phyloP scores from a whole-genome alignment of 2,329 filamentous ascomycete genomes.

The Aspergillus tubingensis region DNA sequence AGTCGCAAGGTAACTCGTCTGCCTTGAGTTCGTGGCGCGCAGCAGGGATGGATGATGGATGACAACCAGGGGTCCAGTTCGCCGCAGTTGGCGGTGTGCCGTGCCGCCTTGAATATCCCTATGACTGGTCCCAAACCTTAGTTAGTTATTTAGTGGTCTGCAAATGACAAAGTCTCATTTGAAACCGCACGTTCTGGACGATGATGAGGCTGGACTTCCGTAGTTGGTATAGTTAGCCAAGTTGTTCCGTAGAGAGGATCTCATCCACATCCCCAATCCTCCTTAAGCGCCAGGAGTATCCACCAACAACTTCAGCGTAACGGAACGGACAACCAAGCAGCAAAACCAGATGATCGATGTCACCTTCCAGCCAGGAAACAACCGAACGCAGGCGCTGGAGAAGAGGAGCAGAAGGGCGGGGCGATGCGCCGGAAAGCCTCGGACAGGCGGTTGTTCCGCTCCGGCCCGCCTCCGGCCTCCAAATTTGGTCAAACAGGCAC shows the following conservation, averaged over 20 bases:
- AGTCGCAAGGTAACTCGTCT: background rate
- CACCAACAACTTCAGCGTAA: too few relatives aligned
- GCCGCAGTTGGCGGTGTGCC: background rate
- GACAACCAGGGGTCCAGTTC: background rate
- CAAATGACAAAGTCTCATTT: background rate
- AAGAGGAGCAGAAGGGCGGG: background rate
- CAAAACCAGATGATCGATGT: too few relatives aligned
- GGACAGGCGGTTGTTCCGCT: conserved; percentile 20
- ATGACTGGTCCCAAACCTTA: background rate
- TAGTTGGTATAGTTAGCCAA: background rate
- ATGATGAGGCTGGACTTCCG: background rate
- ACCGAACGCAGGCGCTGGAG: too few relatives aligned
- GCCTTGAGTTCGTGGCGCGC: background rate
- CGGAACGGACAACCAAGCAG: too few relatives aligned
- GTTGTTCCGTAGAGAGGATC: too few relatives aligned
- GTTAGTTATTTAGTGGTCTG: background rate
- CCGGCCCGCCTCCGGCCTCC: conserved; percentile 19
- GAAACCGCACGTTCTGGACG: background rate
- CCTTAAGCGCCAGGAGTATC: too few relatives aligned
- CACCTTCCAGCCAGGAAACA: too few relatives aligned
- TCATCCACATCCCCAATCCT: too few relatives aligned
- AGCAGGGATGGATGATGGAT: background rate
- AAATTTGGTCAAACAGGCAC: conserved; percentile 18
- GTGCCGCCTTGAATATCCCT: background rate
- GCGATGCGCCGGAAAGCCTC: background rate